phyloP scores from a whole-genome alignment of 352 stramenopile genomes.

The Phytophthora sansomeana region DNA sequence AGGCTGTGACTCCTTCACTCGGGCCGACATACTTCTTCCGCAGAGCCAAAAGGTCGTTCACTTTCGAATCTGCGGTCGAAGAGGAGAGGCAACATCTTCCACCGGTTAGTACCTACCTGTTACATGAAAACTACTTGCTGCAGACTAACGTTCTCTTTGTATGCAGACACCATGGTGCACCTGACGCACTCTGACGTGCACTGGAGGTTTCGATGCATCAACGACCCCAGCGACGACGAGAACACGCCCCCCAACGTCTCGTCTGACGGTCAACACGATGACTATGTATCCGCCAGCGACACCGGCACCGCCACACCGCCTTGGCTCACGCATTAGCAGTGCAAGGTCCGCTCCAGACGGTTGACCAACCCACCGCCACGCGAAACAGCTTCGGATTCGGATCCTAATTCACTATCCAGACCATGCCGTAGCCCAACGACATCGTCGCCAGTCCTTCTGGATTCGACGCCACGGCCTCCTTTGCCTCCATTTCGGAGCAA shows the following conservation, averaged over 20 bases:
- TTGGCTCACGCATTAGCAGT: no score
- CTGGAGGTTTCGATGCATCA: neutral
- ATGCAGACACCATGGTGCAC: conserved; percentile 3
- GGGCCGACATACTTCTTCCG: neutral
- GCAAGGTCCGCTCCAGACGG: no score
- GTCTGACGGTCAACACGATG: no score
- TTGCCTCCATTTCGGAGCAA: no score
- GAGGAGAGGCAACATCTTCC: no score
- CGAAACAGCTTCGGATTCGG: no score
- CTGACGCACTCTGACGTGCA: neutral
- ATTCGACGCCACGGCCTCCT: neutral
- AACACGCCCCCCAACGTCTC: conserved; percentile 6
- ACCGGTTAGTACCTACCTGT: no score
- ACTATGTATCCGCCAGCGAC: no score
- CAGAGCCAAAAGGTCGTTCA: neutral
- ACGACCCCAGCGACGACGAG: conserved; percentile 4
- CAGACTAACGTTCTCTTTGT: no score
- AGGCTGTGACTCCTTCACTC: neutral
- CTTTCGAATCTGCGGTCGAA: neutral
- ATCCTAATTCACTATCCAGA: no score
- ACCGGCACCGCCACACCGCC: no score
- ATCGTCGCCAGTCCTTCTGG: neutral
- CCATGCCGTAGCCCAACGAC: neutral
- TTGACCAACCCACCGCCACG: neutral
- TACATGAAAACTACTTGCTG: no score